Evolutionary conservation across 2,329 filamentous ascomycete genomes (phyloP).

Genomic region (Trichoderma sp.): DNA sequence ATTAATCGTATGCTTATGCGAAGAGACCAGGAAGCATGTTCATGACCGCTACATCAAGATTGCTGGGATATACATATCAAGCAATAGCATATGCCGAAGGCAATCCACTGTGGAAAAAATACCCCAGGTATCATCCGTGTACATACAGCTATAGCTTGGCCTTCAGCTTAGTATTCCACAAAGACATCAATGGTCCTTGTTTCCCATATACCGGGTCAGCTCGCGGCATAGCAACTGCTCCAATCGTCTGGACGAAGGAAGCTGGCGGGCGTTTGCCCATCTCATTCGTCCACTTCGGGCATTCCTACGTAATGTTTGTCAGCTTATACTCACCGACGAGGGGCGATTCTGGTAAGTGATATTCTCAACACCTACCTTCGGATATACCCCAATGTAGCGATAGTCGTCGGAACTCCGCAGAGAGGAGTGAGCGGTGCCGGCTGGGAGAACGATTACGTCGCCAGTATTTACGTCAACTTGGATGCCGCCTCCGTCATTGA

Average conservation of each 20-base stretch:
- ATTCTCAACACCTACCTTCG: not conserved
- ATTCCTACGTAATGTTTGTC: not conserved
- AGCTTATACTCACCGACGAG: not conserved
- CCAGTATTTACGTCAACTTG: not conserved
- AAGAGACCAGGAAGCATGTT: no score
- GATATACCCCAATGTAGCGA: slow-evolving; percentile 6
- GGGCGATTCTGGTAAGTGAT: not conserved
- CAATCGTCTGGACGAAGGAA: not conserved
- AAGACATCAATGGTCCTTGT: not conserved
- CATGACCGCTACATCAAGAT: not conserved
- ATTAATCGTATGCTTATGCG: no score
- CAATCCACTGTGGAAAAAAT: not conserved
- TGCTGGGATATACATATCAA: not conserved
- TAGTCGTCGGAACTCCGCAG: not conserved
- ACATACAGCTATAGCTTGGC: not conserved
- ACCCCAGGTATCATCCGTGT: not conserved
- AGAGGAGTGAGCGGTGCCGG: not conserved
- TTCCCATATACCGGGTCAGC: not conserved
- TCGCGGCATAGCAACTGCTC: not conserved
- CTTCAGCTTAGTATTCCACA: not conserved
- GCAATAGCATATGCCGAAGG: no score
- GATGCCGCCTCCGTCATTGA: not conserved
- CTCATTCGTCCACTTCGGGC: not conserved
- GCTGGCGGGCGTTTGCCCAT: not conserved
- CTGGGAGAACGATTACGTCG: slow-evolving; percentile 1